Percentiles rank a stretch among this genome's conserved stretches.
phyloP scores from a whole-genome alignment of 495 filamentous ascomycete genomes.

The Penicillium paradoxum region DNA sequence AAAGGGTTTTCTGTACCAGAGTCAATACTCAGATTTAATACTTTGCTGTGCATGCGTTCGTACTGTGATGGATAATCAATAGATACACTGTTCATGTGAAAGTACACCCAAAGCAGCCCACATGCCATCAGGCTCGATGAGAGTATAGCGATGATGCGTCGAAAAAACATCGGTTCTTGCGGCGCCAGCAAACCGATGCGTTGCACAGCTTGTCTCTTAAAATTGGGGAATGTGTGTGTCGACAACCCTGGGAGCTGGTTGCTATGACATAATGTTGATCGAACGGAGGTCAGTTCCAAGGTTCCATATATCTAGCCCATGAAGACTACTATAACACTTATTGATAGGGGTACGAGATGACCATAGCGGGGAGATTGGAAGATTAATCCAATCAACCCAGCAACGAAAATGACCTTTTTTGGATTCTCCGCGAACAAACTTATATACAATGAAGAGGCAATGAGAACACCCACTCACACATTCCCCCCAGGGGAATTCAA shows the following conservation, averaged over 20 bases:
- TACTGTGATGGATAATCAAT: background rate
- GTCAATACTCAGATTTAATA: background rate
- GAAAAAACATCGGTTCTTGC: background rate
- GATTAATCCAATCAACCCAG: background rate
- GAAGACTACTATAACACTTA: too few relatives aligned
- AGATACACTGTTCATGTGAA: background rate
- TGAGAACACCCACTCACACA: background rate
- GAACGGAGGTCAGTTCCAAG: background rate
- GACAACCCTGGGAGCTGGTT: background rate
- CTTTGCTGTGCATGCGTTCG: background rate
- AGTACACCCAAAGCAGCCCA: background rate
- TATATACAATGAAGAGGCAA: background rate
- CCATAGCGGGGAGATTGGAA: too few relatives aligned
- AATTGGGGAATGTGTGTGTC: background rate
- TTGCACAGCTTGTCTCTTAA: background rate
- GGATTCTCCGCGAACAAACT: background rate
- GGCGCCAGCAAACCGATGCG: background rate
- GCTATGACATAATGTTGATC: slow-evolving; percentile 2
- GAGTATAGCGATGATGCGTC: background rate
- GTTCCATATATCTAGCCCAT: too few relatives aligned
- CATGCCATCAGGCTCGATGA: background rate
- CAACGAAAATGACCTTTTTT: background rate
- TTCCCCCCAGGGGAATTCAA: background rate
- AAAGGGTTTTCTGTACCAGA: background rate
- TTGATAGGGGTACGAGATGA: too few relatives aligned